phyloP scores from a whole-genome alignment of 345 rosid genomes.

The Salix exigua region DNA sequence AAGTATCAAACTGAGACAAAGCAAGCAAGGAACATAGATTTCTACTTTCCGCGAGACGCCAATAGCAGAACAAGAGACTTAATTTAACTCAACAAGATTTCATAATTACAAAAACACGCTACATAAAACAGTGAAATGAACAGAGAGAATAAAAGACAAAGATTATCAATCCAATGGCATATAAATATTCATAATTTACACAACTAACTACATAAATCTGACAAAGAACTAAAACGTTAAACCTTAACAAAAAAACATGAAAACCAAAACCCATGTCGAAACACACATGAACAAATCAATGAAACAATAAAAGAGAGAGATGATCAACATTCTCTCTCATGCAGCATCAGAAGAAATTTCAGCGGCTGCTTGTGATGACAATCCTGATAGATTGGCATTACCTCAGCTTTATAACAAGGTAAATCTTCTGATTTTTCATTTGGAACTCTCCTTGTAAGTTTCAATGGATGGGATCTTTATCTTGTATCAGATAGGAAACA shows the following conservation, averaged over 20 bases:
- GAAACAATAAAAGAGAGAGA: no score
- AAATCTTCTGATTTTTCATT: neutral
- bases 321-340: conserved; percentile 9
- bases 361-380: conserved; percentile 49
- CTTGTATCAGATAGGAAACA: no score
- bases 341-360: conserved; percentile 64
- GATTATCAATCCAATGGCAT: neutral
- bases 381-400: conserved; percentile 51
- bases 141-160: neutral
- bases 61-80: neutral
- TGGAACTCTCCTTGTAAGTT: neutral
- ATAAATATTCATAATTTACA: neutral
- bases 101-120: neutral
- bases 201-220: no score
- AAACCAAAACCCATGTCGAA: no score
- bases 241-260: no score
- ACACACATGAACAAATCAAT: no score
- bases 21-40: neutral
- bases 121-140: neutral
- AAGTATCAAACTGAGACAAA: conserved; percentile 8
- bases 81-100: neutral
- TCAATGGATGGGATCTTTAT: no score
- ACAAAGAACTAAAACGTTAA: no score
- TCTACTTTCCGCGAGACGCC: neutral
- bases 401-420: conserved; percentile 61